These are phyloP conservation scores for Arachis monticola DNA, from an alignment of 331 rosid species.

Conservation along the genomic window DNA sequence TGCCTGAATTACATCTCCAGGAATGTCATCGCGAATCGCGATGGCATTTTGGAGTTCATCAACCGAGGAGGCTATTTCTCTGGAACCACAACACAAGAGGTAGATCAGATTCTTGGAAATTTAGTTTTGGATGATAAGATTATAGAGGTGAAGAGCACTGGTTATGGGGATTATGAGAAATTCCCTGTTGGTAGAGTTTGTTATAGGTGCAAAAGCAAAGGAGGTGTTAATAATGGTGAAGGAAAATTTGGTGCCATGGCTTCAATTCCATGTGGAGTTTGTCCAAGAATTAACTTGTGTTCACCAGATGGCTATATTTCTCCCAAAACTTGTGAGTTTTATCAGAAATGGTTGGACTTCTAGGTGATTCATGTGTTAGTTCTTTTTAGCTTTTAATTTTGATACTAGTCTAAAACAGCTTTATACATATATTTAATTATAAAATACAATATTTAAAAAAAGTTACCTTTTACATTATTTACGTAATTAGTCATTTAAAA, in stretches of 20 bases:
- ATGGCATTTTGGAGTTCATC: conserved; percentile 46
- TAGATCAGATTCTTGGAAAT: conserved; percentile 58
- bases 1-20: conserved; percentile 51
- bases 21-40: conserved; percentile 46
- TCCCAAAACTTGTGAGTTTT: conserved; percentile 68
- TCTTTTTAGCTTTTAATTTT: no score
- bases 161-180: conserved; percentile 57
- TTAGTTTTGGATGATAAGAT: conserved; percentile 71
- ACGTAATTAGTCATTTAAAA: no score
- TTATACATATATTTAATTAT: no score
- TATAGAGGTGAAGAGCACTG: conserved; percentile 58
- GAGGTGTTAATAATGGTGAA: conserved; percentile 53
- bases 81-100: conserved; percentile 49
- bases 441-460: no score
- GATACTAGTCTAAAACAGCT: no score
- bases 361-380: conserved; percentile 19
- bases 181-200: conserved; percentile 67
- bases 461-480: no score
- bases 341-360: conserved; percentile 69
- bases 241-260: conserved; percentile 55
- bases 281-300: conserved; percentile 65
- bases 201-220: conserved; percentile 60
- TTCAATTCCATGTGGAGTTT: conserved; percentile 81
- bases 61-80: conserved; percentile 35
- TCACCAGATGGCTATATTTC: conserved; percentile 68